A percentile compares a stretch with the other conserved stretches of the same genome.
Evolutionary conservation across 768 basidiomycete genomes (phyloP).

Genomic region (Collybia mongolica): DNA sequence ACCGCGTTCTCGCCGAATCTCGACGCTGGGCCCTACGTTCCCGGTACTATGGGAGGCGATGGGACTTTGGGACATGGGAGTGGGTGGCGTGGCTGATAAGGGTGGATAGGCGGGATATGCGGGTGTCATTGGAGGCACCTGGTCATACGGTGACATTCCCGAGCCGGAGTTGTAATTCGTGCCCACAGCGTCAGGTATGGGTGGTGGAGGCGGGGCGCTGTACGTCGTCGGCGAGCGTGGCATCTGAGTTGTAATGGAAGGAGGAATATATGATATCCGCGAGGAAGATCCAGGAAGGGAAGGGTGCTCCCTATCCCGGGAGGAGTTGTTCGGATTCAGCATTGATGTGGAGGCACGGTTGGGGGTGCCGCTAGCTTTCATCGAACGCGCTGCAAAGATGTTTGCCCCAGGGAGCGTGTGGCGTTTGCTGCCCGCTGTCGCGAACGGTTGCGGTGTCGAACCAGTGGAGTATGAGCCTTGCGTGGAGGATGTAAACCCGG

Average conservation of each 20-base stretch:
- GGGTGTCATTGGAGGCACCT: constrained; percentile 51
- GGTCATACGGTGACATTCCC: constrained; percentile 7
- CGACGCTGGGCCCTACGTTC: constrained; percentile 57
- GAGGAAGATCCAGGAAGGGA: constrained; percentile 23
- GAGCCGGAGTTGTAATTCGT: background rate
- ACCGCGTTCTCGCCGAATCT: constrained; percentile 63
- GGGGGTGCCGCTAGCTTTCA: constrained; percentile 13
- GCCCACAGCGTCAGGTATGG: constrained; percentile 9
- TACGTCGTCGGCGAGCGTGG: constrained; percentile 57
- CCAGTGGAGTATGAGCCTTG: constrained; percentile 13
- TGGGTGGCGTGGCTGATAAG: constrained; percentile 42
- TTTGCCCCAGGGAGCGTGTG: constrained; percentile 43
- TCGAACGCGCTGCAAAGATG: constrained; percentile 27
- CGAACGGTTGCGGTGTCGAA: constrained; percentile 31
- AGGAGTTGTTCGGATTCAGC: constrained; percentile 17
- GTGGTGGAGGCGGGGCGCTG: constrained; percentile 39
- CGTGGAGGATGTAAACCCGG: constrained; percentile 15
- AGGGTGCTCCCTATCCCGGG: constrained; percentile 19
- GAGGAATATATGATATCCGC: constrained; percentile 30
- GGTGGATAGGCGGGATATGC: constrained; percentile 71
- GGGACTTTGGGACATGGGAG: constrained; percentile 57
- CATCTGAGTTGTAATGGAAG: constrained; percentile 33
- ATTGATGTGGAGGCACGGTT: constrained; percentile 20
- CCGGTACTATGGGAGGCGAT: constrained; percentile 47
- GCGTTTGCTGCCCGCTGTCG: constrained; percentile 57